Conservation (phyloP, 495 filamentous ascomycete genomes). For the Aspergillus funiculosus region DNA sequence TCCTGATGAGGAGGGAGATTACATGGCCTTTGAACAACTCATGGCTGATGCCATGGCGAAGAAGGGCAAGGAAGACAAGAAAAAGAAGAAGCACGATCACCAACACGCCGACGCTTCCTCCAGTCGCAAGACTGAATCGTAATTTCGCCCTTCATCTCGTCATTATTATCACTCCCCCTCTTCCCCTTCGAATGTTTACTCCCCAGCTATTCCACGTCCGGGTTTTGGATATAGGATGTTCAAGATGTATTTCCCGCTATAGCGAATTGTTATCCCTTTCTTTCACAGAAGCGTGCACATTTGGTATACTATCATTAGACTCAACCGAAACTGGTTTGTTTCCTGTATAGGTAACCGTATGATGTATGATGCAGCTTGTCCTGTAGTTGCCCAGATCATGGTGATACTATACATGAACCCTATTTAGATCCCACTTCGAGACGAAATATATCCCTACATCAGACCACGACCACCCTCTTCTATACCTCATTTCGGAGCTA, state of each 20-base stretch:
- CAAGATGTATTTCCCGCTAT: slow-evolving; percentile 7
- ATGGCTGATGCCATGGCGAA: slow-evolving; percentile 94
- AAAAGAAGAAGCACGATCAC: slow-evolving; percentile 53
- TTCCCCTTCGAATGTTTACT: not conserved
- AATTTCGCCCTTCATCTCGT: not conserved
- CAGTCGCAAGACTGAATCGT: slow-evolving; percentile 7
- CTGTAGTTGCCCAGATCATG: no score
- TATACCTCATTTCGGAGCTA: no score
- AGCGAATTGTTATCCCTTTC: slow-evolving; percentile 10
- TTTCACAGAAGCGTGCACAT: slow-evolving; percentile 2
- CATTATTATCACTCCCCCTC: not conserved
- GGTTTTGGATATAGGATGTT: slow-evolving; percentile 11
- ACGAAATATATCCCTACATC: no score
- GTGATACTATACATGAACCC: no score
- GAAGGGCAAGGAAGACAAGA: slow-evolving; percentile 74
- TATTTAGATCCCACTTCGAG: no score
- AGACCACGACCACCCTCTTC: no score
- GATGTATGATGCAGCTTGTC: no score
- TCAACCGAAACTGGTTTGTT: not conserved
- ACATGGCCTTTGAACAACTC: slow-evolving; percentile 97
- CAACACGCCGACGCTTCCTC: slow-evolving; percentile 10
- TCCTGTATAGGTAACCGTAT: no score
- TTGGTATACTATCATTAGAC: slow-evolving; percentile 7
- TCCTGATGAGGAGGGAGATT: slow-evolving; percentile 95
- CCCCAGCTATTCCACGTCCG: not conserved